Percentiles rank a stretch among this genome's conserved stretches.
Evolutionary conservation across 352 stramenopile species (phyloP).

Genomic region (Aphanomyces stellatus): DNA sequence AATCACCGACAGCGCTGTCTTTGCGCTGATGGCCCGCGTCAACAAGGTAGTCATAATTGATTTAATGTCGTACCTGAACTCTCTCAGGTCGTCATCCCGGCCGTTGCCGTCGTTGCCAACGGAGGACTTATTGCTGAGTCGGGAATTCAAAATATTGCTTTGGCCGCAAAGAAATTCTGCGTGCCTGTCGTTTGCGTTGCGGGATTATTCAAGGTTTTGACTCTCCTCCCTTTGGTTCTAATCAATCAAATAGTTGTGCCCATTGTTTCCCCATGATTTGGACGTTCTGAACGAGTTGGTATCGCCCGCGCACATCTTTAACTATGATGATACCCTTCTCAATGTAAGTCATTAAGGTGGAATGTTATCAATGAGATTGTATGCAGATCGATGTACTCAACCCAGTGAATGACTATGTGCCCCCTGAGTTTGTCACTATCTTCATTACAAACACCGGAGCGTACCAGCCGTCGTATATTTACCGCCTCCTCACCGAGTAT

Average conservation of each 20-base stretch:
- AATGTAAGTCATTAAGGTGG: constrained; percentile 40
- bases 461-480: constrained; percentile 98
- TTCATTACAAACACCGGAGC: constrained; percentile 98
- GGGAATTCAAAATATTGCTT: constrained; percentile 92
- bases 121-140: constrained; percentile 93
- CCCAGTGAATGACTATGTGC: constrained; percentile 96
- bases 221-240: neutral
- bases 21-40: constrained; percentile 96
- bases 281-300: constrained; percentile 92
- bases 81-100: constrained; percentile 86
- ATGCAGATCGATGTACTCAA: constrained; percentile 92
- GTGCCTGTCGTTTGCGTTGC: constrained; percentile 96
- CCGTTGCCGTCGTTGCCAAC: constrained; percentile 95
- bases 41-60: constrained; percentile 81
- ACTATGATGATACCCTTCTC: constrained; percentile 85
- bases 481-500: constrained; percentile 96
- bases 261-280: constrained; percentile 97
- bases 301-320: constrained; percentile 77
- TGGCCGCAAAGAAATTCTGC: constrained; percentile 94
- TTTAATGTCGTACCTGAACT: neutral
- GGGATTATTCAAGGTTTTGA: constrained; percentile 90
- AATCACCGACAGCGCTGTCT: constrained; percentile 95
- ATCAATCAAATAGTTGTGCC: constrained; percentile 66
- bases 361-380: constrained; percentile 9
- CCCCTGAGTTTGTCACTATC: constrained; percentile 93